Evolutionary conservation across 345 rosid genomes (phyloP).

Genomic region (Arabidopsis thaliana): TAIR10.1 NC_003075.7:14654001-14654500

Average conservation of each 20-base stretch:
- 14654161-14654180: conserved; percentile 34
- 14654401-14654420: conserved; percentile 5
- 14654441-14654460: conserved; percentile 31
- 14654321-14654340: not conserved
- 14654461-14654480: conserved; percentile 29
- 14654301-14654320: not conserved
- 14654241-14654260: conserved; percentile 32
- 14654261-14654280: conserved; percentile 15
- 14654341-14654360: conserved; percentile 26
- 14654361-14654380: conserved; percentile 16
- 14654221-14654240: not conserved
- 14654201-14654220: conserved; percentile 4
- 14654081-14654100: conserved; percentile 34
- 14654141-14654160: conserved; percentile 23
- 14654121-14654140: conserved; percentile 38
- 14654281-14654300: conserved; percentile 40
- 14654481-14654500: conserved; percentile 5
- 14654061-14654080: conserved; percentile 9
- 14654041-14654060: conserved; percentile 13
- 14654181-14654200: conserved; percentile 30
- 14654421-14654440: conserved; percentile 30
- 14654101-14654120: conserved; percentile 36
- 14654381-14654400: conserved; percentile 38
- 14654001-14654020: not conserved
- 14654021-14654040: conserved; percentile 9